phyloP scores from a whole-genome alignment of 202 grass and related monocot genomes.

The Hordeum pubiflorum region DNA sequence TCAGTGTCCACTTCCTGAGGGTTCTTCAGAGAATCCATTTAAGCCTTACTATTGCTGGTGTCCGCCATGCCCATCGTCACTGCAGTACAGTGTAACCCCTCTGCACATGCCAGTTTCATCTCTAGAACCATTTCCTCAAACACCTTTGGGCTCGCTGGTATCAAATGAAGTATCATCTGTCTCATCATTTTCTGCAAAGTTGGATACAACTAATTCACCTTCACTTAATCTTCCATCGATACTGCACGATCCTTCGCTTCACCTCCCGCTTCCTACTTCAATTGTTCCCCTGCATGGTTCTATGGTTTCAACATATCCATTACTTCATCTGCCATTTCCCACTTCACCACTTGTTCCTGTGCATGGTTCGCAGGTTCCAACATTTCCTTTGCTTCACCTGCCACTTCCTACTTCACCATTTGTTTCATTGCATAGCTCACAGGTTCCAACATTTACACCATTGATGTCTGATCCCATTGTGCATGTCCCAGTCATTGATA shows the following conservation, averaged over 20 bases:
- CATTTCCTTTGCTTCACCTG: slow-evolving; percentile 30
- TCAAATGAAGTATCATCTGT: slow-evolving; percentile 27
- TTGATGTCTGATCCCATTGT: slow-evolving; percentile 92
- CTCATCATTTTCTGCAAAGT: slow-evolving; percentile 35
- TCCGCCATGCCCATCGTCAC: slow-evolving; percentile 56
- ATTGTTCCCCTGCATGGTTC: slow-evolving; percentile 56
- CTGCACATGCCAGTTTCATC: slow-evolving; percentile 32
- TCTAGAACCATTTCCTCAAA: slow-evolving; percentile 32
- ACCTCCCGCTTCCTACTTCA: slow-evolving; percentile 50
- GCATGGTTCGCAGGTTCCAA: slow-evolving; percentile 57
- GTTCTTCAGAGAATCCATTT: slow-evolving; percentile 41
- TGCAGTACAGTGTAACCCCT: slow-evolving; percentile 45
- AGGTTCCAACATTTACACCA: slow-evolving; percentile 63
- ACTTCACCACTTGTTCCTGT: slow-evolving; percentile 52
- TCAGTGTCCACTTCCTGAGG: slow-evolving; percentile 33
- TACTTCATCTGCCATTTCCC: slow-evolving; percentile 20
- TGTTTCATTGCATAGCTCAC: slow-evolving; percentile 51
- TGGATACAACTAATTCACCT: slow-evolving; percentile 34
- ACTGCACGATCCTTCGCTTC: slow-evolving; percentile 52
- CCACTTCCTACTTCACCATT: slow-evolving; percentile 44
- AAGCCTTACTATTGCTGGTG: slow-evolving; percentile 98
- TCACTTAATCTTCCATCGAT: slow-evolving; percentile 46
- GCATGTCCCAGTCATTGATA: slow-evolving; percentile 73
- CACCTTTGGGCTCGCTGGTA: slow-evolving; percentile 43
- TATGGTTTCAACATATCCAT: slow-evolving; percentile 51